Evolutionary conservation across 2,329 filamentous ascomycete genomes (phyloP).

Genomic region (Arthrobotrys musiformis): DNA sequence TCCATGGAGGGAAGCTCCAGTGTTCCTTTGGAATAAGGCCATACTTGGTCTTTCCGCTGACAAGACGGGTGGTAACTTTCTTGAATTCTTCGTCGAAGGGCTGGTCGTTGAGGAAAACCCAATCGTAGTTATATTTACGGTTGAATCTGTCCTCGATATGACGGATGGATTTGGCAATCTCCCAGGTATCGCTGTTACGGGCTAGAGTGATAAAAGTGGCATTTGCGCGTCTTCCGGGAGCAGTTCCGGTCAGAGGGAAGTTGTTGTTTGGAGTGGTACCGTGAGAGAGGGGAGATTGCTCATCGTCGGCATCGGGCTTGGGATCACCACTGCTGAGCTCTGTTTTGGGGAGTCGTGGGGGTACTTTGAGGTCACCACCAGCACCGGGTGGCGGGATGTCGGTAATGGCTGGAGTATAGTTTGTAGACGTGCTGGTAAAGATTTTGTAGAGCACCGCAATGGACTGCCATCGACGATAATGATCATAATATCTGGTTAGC

Average conservation of each 20-base stretch:
- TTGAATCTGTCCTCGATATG: constrained; percentile 99
- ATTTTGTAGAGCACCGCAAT: constrained; percentile 59
- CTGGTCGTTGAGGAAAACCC: constrained; percentile 98
- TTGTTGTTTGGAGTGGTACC: constrained; percentile 58
- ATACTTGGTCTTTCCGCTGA: constrained; percentile 93
- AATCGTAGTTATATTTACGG: constrained; percentile 94
- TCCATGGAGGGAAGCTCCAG: constrained; percentile 96
- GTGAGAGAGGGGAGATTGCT: background rate
- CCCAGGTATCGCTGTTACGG: constrained; percentile 93
- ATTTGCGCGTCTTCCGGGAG: constrained; percentile 75
- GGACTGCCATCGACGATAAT: constrained; percentile 41
- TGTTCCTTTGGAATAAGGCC: constrained; percentile 89
- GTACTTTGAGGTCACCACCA: constrained; percentile 26
- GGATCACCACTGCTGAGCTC: constrained; percentile 20
- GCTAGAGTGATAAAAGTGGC: constrained; percentile 97
- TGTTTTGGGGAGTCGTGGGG: constrained; percentile 52
- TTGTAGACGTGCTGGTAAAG: constrained; percentile 56
- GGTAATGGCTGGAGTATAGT: constrained; percentile 3
- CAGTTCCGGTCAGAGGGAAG: constrained; percentile 51
- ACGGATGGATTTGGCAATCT: constrained; percentile 93
- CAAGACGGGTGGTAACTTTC: constrained; percentile 84
- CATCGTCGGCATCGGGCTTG: constrained; percentile 20
- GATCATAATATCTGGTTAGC: background rate
- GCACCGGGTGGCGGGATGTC: constrained; percentile 25
- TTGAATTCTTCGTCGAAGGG: constrained; percentile 94